Percentiles rank a stretch among this genome's conserved stretches.
phyloP scores from a whole-genome alignment of 2,329 filamentous ascomycete genomes.

The Dactylellina leptospora region DNA sequence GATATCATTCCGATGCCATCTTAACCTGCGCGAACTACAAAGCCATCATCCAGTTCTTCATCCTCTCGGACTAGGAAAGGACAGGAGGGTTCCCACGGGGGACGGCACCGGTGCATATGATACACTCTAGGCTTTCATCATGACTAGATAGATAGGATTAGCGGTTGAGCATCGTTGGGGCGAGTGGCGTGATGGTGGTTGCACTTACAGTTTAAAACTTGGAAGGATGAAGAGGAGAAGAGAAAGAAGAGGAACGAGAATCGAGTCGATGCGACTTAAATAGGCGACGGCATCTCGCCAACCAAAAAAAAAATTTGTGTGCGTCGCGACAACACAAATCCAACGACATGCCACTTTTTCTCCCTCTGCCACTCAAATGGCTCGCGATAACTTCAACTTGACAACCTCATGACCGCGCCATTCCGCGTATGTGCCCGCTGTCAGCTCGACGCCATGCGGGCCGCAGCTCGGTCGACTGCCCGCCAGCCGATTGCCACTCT shows the following conservation, averaged over 20 bases:
- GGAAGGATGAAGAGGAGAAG: conserved; percentile 82
- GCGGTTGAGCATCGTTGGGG: not conserved
- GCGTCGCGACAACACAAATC: conserved; percentile 29
- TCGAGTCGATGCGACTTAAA: conserved; percentile 36
- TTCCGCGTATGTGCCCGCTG: conserved; percentile 31
- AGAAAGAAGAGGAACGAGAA: conserved; percentile 30
- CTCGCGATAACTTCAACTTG: not conserved
- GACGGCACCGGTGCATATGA: conserved; percentile 77
- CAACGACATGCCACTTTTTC: conserved; percentile 48
- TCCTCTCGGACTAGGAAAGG: conserved; percentile 74
- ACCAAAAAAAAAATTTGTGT: too few species aligned
- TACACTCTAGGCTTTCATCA: conserved; percentile 99
- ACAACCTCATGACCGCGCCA: conserved; percentile 22
- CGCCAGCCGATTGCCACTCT: not conserved
- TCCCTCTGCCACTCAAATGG: conserved; percentile 1
- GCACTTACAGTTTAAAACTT: conserved; percentile 94
- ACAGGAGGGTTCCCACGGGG: conserved; percentile 82
- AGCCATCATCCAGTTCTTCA: conserved; percentile 63
- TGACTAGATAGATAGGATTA: conserved; percentile 67
- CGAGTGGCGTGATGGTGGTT: conserved; percentile 52
- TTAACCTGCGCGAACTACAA: conserved; percentile 65
- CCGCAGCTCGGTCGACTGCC: not conserved
- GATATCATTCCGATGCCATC: conserved; percentile 83
- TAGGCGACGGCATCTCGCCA: conserved; percentile 35
- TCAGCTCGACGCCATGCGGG: conserved; percentile 20